Percentiles rank a stretch among this genome's conserved stretches.
phyloP scores from a whole-genome alignment of 2,329 filamentous ascomycete genomes.

The Talaromyces amestolkiae region DNA sequence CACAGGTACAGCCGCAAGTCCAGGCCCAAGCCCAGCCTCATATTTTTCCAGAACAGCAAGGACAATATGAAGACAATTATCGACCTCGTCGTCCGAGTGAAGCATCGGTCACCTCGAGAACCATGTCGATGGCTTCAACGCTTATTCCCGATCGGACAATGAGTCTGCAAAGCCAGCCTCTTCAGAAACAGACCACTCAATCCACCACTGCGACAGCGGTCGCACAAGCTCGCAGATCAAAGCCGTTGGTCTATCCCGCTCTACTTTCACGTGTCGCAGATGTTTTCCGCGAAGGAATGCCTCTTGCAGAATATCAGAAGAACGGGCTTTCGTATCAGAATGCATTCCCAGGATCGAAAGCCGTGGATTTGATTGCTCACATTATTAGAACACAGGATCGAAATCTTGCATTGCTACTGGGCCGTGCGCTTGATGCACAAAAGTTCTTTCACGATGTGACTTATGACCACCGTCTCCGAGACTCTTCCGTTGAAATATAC shows the following conservation, averaged over 20 bases:
- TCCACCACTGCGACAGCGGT: constrained; percentile 57
- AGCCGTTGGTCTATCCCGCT: constrained; percentile 90
- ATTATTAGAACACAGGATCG: constrained; percentile 97
- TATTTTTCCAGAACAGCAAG: constrained; percentile 42
- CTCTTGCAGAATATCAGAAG: constrained; percentile 83
- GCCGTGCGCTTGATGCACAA: constrained; percentile 89
- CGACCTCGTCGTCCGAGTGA: constrained; percentile 45
- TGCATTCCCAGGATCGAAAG: constrained; percentile 91
- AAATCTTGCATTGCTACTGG: constrained; percentile 86
- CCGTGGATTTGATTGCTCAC: constrained; percentile 90
- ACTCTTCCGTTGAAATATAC: constrained; percentile 92
- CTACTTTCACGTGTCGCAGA: constrained; percentile 89
- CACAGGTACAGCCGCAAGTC: constrained; percentile 20
- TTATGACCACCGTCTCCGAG: constrained; percentile 91
- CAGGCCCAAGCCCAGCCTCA: background rate
- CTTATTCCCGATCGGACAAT: constrained; percentile 58
- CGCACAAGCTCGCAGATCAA: constrained; percentile 61
- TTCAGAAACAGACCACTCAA: constrained; percentile 50
- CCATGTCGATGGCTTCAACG: constrained; percentile 87
- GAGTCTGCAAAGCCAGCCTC: constrained; percentile 55
- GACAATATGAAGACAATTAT: constrained; percentile 49
- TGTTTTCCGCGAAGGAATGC: constrained; percentile 85
- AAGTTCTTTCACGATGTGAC: constrained; percentile 99
- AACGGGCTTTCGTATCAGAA: constrained; percentile 97
- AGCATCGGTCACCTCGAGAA: constrained; percentile 52